Evolutionary conservation across 1,284 basidiomycete species (phyloP).

Genomic region (Neotropicomus parvogracilis): DNA sequence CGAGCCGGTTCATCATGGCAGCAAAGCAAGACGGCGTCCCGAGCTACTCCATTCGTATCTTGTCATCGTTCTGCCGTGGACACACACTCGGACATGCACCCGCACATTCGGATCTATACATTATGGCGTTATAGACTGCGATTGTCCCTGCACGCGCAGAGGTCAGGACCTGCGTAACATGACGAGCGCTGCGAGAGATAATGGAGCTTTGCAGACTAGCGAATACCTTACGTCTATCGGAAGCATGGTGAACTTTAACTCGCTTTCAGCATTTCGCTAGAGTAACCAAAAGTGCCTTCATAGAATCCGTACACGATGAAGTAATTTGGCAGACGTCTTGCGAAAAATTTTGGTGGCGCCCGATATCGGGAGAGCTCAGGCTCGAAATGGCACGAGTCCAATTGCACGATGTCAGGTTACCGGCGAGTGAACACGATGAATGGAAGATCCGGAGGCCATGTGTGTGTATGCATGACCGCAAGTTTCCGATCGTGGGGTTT

Average conservation of each 20-base stretch:
- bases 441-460: conserved; percentile 26
- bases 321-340: conserved; percentile 13
- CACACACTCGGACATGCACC: neutral
- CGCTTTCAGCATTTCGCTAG: neutral
- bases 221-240: conserved; percentile 12
- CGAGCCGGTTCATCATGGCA: neutral
- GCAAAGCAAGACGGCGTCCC: conserved; percentile 2
- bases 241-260: conserved; percentile 6
- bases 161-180: neutral
- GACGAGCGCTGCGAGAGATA: conserved; percentile 4
- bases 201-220: neutral
- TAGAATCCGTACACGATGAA: conserved; percentile 8
- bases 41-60: conserved; percentile 1
- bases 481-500: conserved; percentile 6
- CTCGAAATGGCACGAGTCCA: conserved; percentile 8
- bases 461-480: conserved; percentile 5
- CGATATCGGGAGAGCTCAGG: neutral
- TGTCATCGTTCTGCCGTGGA: neutral
- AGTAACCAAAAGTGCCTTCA: neutral
- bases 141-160: neutral
- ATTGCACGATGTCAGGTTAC: conserved; percentile 13
- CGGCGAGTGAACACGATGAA: conserved; percentile 15
- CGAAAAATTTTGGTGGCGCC: conserved; percentile 1
- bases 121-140: neutral
- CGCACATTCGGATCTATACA: neutral